Evolutionary conservation across 129 eudicot genomes (phyloP).

Genomic region (Escallonia herrerae): DNA sequence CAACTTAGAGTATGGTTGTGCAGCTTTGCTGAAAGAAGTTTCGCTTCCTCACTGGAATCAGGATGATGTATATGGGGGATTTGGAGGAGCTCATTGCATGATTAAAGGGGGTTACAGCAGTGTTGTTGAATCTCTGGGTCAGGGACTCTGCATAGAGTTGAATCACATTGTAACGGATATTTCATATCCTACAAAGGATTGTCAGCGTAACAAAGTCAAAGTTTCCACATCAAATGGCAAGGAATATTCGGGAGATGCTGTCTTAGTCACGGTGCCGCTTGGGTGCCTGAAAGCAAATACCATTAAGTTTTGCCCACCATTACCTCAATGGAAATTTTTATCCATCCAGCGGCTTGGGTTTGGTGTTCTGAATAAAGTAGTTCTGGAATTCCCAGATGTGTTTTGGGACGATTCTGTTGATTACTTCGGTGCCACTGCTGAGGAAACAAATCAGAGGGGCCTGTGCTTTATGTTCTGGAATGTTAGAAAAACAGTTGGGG

Average conservation of each 20-base stretch:
- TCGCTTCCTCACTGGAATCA: constrained; percentile 98
- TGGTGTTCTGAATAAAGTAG: constrained; percentile 90
- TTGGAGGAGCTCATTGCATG: constrained; percentile 99
- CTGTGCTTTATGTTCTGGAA: constrained; percentile 99
- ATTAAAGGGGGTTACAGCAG: constrained; percentile 95
- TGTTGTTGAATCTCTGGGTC: constrained; percentile 74
- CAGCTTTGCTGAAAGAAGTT: constrained; percentile 78
- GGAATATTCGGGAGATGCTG: constrained; percentile 77
- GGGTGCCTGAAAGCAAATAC: constrained; percentile 83
- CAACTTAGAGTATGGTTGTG: constrained; percentile 97
- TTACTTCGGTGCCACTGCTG: constrained; percentile 98
- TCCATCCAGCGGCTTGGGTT: constrained; percentile 88
- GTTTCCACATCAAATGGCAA: constrained; percentile 61
- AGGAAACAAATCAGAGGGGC: constrained; percentile 67
- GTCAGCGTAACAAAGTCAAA: constrained; percentile 46
- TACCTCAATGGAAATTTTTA: constrained; percentile 74
- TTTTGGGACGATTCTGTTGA: constrained; percentile 98
- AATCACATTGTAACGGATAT: constrained; percentile 70
- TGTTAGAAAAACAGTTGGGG: constrained; percentile 87
- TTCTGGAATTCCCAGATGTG: constrained; percentile 79
- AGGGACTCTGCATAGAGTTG: constrained; percentile 60
- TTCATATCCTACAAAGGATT: constrained; percentile 26
- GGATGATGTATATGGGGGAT: constrained; percentile 95
- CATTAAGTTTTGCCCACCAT: constrained; percentile 74
- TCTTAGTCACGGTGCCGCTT: constrained; percentile 82